Percentiles rank a stretch among this genome's conserved stretches.
phyloP scores from a whole-genome alignment of 805 yeast genomes.

The Wickerhamomyces tratensis region DNA sequence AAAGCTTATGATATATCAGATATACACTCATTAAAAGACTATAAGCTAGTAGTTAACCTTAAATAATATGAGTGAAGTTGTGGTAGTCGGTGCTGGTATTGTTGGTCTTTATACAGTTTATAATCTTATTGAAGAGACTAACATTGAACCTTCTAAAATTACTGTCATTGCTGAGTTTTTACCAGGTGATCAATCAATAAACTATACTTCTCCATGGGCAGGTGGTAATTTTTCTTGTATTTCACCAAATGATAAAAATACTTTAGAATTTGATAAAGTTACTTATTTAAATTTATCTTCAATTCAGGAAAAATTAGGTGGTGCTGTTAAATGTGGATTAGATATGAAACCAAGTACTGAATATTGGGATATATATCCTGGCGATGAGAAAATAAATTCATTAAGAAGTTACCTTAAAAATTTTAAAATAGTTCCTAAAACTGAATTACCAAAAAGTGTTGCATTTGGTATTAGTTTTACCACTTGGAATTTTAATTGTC shows the following conservation, averaged over 20 bases:
- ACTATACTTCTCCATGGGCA: constrained; percentile 79
- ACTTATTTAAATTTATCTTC: constrained; percentile 41
- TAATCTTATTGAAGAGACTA: constrained; percentile 32
- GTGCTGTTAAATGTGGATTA: constrained; percentile 37
- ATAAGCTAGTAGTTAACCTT: too few species aligned
- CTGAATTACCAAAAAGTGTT: constrained; percentile 40
- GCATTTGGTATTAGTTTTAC: constrained; percentile 42
- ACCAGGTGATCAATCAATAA: constrained; percentile 72
- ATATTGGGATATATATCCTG: constrained; percentile 43
- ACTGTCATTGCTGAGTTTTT: constrained; percentile 53
- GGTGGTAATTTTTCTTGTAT: constrained; percentile 56
- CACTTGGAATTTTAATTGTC: constrained; percentile 69
- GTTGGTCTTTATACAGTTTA: constrained; percentile 57
- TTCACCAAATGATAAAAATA: constrained; percentile 45
- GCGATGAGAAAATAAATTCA: constrained; percentile 35
- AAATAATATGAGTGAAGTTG: neutral
- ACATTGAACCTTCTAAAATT: constrained; percentile 31
- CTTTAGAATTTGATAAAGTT: constrained; percentile 41
- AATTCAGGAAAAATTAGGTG: constrained; percentile 40
- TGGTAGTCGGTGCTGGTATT: constrained; percentile 49
- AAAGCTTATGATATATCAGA: too few species aligned
- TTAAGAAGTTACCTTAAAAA: constrained; percentile 40
- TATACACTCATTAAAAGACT: too few species aligned
- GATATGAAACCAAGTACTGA: constrained; percentile 49
- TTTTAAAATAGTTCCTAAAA: constrained; percentile 25